phyloP scores from a whole-genome alignment of 2,329 filamentous ascomycete genomes.

The Seiridium cupressi region DNA sequence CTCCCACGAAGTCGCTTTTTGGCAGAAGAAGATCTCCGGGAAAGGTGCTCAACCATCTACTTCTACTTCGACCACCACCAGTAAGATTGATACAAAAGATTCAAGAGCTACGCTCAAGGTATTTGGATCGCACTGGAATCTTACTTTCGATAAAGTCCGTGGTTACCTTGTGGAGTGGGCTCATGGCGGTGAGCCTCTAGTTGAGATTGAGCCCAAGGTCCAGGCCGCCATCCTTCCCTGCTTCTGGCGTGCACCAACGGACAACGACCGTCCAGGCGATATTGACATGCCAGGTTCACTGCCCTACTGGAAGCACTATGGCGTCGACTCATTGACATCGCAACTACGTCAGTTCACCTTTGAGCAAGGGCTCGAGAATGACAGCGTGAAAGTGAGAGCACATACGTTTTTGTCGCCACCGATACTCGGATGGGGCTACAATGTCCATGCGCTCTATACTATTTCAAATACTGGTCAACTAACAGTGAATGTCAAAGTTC shows the following conservation, averaged over 20 bases:
- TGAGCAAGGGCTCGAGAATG: constrained; percentile 22
- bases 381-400: constrained; percentile 34
- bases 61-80: background rate
- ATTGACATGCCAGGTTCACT: constrained; percentile 21
- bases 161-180: constrained; percentile 43
- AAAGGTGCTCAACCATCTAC: background rate
- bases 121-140: constrained; percentile 30
- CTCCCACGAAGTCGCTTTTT: constrained; percentile 55
- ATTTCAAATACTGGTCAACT: constrained; percentile 45
- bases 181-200: constrained; percentile 29
- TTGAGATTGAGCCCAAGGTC: constrained; percentile 32
- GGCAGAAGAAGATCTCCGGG: constrained; percentile 40
- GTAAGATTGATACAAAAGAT: constrained; percentile 20
- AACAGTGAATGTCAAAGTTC: constrained; percentile 41
- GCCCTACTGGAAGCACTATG: constrained; percentile 56
- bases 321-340: constrained; percentile 43
- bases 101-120: constrained; percentile 24
- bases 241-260: constrained; percentile 64
- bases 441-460: constrained; percentile 48
- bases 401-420: constrained; percentile 55
- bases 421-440: constrained; percentile 58
- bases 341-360: constrained; percentile 41
- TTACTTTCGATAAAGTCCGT: constrained; percentile 43
- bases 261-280: constrained; percentile 59
- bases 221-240: constrained; percentile 39